A percentile compares a stretch with the other conserved stretches of the same genome.
Conservation (phyloP, 495 filamentous ascomycete genomes). For the Aspergillus egyptiacus region DNA sequence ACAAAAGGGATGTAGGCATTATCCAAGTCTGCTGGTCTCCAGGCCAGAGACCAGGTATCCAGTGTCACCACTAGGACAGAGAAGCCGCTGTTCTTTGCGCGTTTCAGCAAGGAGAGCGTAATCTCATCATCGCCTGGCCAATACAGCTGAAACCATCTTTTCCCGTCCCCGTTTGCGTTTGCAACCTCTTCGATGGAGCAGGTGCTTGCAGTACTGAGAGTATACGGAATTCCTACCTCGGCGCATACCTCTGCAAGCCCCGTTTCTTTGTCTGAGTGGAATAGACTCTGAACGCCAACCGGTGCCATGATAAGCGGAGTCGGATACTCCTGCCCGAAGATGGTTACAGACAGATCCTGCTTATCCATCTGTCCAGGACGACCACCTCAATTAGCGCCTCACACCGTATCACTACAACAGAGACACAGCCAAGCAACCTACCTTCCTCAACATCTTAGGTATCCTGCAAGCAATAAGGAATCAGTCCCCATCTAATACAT, state of each 20-base stretch:
- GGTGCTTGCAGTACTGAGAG: conserved; percentile 50
- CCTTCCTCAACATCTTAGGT: conserved; percentile 38
- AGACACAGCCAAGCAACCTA: conserved; percentile 14
- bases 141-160: conserved; percentile 63
- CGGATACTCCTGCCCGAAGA: conserved; percentile 52
- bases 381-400: background rate
- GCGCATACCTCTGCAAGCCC: conserved; percentile 49
- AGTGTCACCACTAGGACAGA: conserved; percentile 42
- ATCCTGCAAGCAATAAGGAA: conserved; percentile 20
- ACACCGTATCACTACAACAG: too few species aligned
- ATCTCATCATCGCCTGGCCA: conserved; percentile 56
- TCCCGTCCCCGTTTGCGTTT: conserved; percentile 33
- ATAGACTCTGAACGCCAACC: conserved; percentile 53
- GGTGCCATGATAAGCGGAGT: conserved; percentile 53
- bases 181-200: conserved; percentile 52
- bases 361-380: conserved; percentile 26
- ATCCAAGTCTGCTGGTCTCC: conserved; percentile 61
- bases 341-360: conserved; percentile 48
- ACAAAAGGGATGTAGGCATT: conserved; percentile 51
- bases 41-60: conserved; percentile 39
- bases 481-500: background rate
- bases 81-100: conserved; percentile 50
- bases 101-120: conserved; percentile 53
- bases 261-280: conserved; percentile 50
- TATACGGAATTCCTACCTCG: conserved; percentile 50